A percentile compares a stretch with the other conserved stretches of the same genome.
phyloP scores from a whole-genome alignment of 202 grass and related monocot genomes.

The Setaria viridis region DNA sequence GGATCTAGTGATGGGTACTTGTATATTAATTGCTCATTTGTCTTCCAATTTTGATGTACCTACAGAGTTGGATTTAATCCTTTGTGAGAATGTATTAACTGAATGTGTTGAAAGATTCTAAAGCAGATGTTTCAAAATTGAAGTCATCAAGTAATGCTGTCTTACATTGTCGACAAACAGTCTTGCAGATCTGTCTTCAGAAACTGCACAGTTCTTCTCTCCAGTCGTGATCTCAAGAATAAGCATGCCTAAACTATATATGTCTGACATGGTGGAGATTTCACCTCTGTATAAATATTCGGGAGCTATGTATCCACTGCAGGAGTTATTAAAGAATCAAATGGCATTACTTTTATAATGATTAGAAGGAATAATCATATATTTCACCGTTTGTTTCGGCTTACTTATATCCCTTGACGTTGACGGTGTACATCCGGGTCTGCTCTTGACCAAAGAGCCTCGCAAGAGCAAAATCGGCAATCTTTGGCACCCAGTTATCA shows the following conservation, averaged over 20 bases:
- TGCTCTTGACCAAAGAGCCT: conserved; percentile 17
- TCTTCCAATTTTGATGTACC: conserved; percentile 6
- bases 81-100: neutral
- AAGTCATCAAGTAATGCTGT: neutral
- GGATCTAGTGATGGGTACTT: neutral
- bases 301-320: conserved; percentile 10
- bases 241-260: conserved; percentile 24
- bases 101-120: neutral
- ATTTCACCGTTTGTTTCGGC: neutral
- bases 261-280: conserved; percentile 27
- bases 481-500: conserved; percentile 3
- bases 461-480: neutral
- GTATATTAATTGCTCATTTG: conserved; percentile 2
- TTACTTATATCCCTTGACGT: conserved; percentile 20
- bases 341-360: neutral
- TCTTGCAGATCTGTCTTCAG: conserved; percentile 1
- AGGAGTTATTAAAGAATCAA: neutral
- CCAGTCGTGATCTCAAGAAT: conserved; percentile 10
- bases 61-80: neutral
- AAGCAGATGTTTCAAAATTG: neutral
- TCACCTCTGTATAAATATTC: conserved; percentile 24
- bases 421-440: conserved; percentile 8
- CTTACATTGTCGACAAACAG: neutral
- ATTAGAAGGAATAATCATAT: neutral
- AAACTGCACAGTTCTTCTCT: neutral